A percentile compares a stretch with the other conserved stretches of the same genome.
These are phyloP conservation scores for Mycena floridula DNA, from an alignment of 768 basidiomycete genomes.

Conservation along the genomic window DNA sequence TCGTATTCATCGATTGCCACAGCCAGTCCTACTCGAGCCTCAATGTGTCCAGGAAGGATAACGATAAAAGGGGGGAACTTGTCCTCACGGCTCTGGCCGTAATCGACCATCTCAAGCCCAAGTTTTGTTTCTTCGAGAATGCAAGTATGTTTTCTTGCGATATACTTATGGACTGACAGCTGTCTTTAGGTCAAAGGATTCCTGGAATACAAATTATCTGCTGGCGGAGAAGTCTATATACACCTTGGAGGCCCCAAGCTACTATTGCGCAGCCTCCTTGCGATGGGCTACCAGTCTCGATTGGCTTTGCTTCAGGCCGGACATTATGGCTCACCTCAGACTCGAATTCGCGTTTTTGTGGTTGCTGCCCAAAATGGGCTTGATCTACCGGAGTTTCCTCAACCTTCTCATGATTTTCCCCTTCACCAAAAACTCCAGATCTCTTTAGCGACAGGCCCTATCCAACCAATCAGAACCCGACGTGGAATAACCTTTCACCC, in stretches of 20 bases:
- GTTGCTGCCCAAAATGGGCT: conserved; percentile 32
- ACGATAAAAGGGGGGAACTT: background rate
- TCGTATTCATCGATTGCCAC: background rate
- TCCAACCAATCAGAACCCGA: background rate
- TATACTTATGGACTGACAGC: no score
- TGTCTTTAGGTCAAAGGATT: conserved; percentile 45
- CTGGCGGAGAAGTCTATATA: conserved; percentile 25
- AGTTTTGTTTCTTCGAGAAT: conserved; percentile 43
- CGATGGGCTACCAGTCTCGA: conserved; percentile 32
- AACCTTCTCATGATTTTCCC: conserved; percentile 38
- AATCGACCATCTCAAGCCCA: conserved; percentile 34
- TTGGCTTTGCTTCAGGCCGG: conserved; percentile 39
- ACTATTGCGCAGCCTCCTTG: background rate
- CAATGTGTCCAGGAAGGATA: background rate
- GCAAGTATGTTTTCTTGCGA: no score
- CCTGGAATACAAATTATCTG: conserved; percentile 30
- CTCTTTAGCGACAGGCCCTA: background rate
- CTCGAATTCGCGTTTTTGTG: conserved; percentile 42
- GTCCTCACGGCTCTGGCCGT: background rate
- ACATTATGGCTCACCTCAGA: conserved; percentile 42
- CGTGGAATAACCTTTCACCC: background rate
- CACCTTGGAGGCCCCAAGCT: background rate
- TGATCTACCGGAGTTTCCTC: conserved; percentile 32
- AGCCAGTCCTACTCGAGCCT: background rate
- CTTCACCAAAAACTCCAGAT: background rate